These are phyloP conservation scores for Phytophthora pisi DNA, from an alignment of 352 stramenopile species.

Conservation along the genomic window DNA sequence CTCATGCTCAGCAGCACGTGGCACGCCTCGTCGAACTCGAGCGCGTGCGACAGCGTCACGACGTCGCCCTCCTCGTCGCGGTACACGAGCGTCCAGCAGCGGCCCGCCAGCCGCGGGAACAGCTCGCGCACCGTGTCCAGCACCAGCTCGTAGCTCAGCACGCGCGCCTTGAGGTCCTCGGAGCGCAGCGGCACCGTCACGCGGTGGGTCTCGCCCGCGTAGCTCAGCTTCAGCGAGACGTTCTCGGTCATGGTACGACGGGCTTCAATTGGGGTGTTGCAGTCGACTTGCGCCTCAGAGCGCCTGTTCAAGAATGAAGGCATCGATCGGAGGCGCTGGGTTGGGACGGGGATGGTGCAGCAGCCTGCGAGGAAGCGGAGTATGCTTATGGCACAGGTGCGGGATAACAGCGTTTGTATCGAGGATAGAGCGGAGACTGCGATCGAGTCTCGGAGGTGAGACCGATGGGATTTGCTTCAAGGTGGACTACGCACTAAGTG, in stretches of 20 bases:
- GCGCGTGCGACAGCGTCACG: slow-evolving; percentile 56
- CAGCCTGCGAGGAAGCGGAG: slow-evolving; percentile 1
- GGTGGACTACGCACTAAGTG: slow-evolving; percentile 37
- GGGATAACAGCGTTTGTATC: not conserved
- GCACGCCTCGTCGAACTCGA: slow-evolving; percentile 64
- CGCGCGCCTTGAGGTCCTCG: slow-evolving; percentile 16
- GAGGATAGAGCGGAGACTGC: not conserved
- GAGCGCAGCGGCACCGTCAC: slow-evolving; percentile 36
- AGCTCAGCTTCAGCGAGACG: slow-evolving; percentile 64
- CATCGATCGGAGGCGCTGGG: slow-evolving; percentile 12
- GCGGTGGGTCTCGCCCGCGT: slow-evolving; percentile 54
- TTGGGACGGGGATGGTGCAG: slow-evolving; percentile 25
- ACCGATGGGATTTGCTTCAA: slow-evolving; percentile 39
- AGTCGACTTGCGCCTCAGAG: slow-evolving; percentile 4
- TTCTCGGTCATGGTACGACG: slow-evolving; percentile 23
- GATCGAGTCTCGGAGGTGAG: slow-evolving; percentile 7
- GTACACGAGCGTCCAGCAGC: slow-evolving; percentile 70
- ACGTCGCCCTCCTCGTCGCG: slow-evolving; percentile 74
- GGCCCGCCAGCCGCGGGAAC: slow-evolving; percentile 37
- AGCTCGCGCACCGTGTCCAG: slow-evolving; percentile 41
- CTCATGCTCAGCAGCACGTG: slow-evolving; percentile 50
- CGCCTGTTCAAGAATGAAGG: slow-evolving; percentile 33
- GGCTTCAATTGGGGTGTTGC: slow-evolving; percentile 9
- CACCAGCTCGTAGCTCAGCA: slow-evolving; percentile 55
- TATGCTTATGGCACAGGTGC: not conserved